Evolutionary conservation across 148 eudicot genomes (phyloP).

Genomic region (Fagopyrum tataricum): DNA sequence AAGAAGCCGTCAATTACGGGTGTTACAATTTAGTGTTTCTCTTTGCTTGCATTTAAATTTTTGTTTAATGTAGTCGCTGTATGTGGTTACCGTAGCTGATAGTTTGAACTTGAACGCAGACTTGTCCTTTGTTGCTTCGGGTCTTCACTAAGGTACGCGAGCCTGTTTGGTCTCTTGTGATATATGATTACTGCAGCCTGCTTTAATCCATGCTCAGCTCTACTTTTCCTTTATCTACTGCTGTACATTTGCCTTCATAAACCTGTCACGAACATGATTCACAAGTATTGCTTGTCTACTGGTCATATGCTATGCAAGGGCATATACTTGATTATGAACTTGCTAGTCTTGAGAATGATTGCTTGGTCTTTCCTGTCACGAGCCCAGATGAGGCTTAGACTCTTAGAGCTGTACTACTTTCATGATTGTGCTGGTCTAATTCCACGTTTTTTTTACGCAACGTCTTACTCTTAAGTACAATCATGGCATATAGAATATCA

Average conservation of each 20-base stretch:
- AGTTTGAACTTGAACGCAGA: slow-evolving; percentile 27
- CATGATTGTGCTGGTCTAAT: neutral
- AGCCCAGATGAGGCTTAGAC: neutral
- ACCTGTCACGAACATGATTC: neutral
- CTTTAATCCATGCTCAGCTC: neutral
- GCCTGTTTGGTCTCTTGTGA: neutral
- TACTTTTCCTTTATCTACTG: neutral
- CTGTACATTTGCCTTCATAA: neutral
- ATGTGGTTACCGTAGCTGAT: neutral
- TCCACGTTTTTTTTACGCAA: neutral
- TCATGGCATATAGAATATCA: neutral
- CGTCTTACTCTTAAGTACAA: neutral
- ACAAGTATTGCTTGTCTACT: neutral
- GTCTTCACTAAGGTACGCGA: slow-evolving; percentile 43
- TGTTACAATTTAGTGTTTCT: neutral
- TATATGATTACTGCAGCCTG: neutral
- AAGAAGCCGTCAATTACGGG: neutral
- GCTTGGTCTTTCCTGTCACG: neutral
- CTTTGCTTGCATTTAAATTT: neutral
- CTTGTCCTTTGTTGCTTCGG: slow-evolving; percentile 47
- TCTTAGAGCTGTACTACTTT: neutral
- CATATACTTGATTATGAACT: neutral
- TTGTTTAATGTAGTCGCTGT: neutral
- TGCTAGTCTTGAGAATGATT: slow-evolving; percentile 1
- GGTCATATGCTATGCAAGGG: neutral